Evolutionary conservation across 1,284 basidiomycete species (phyloP).

Genomic region (Boletus sp.): DNA sequence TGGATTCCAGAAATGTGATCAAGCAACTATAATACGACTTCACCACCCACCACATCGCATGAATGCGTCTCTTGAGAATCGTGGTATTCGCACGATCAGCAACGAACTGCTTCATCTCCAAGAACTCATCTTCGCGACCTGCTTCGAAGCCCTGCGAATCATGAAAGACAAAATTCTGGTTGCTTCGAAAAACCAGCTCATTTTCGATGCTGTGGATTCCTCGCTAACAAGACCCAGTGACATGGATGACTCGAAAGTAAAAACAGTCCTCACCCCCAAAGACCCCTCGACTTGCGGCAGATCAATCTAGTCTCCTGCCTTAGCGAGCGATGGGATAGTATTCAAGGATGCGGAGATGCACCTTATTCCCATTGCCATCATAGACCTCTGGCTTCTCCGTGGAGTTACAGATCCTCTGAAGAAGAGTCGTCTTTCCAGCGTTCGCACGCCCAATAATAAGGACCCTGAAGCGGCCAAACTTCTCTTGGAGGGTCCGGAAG

Average conservation of each 20-base stretch:
- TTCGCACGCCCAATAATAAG: slow-evolving; percentile 10
- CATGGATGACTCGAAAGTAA: too few relatives aligned
- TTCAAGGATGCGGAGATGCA: not conserved
- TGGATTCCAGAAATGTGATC: not conserved
- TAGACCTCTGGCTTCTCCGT: slow-evolving; percentile 13
- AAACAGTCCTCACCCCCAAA: not conserved
- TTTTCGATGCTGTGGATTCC: slow-evolving; percentile 1
- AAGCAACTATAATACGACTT: fast-evolving
- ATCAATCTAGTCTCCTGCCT: not conserved
- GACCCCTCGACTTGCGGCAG: not conserved
- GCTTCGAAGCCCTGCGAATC: slow-evolving; percentile 5
- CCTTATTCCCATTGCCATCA: slow-evolving; percentile 5
- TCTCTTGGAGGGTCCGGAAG: not conserved
- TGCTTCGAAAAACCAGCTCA: not conserved
- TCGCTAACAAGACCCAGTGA: not conserved
- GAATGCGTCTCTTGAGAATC: slow-evolving; percentile 1
- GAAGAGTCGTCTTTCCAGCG: slow-evolving; percentile 19
- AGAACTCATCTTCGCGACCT: not conserved
- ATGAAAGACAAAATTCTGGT: slow-evolving; percentile 1
- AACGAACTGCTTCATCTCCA: not conserved
- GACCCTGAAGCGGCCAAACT: slow-evolving; percentile 3
- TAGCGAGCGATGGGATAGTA: not conserved
- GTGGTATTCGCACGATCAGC: not conserved
- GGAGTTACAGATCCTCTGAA: slow-evolving; percentile 11
- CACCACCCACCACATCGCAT: slow-evolving; percentile 1